A percentile compares a stretch with the other conserved stretches of the same genome.
These are phyloP conservation scores for Cetraspora pellucida DNA, from an alignment of 192 early-diverging fungal species.

Conservation along the genomic window DNA sequence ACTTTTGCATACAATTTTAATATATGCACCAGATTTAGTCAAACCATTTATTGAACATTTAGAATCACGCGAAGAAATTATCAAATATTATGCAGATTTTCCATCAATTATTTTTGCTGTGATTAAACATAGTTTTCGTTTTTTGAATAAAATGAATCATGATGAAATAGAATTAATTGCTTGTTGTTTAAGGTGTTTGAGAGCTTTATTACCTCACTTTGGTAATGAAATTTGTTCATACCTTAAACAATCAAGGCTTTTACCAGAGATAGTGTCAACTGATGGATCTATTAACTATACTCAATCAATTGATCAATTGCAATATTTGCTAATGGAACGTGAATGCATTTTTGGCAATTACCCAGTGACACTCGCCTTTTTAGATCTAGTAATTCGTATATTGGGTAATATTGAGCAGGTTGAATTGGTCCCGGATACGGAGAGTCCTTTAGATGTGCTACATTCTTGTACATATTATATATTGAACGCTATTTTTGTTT, in stretches of 20 bases:
- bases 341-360: slow-evolving; percentile 43
- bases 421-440: not conserved
- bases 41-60: not conserved
- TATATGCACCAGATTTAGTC: not conserved
- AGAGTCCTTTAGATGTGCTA: slow-evolving; percentile 33
- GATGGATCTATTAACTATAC: not conserved
- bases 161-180: not conserved
- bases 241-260: slow-evolving; percentile 9
- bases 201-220: slow-evolving; percentile 10
- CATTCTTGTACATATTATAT: slow-evolving; percentile 45
- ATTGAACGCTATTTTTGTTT: slow-evolving; percentile 41
- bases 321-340: not conserved
- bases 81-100: not conserved
- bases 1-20: slow-evolving; percentile 8
- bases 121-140: not conserved
- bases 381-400: slow-evolving; percentile 37
- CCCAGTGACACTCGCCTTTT: slow-evolving; percentile 41
- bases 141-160: not conserved
- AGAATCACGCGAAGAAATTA: not conserved
- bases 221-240: not conserved
- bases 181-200: not conserved
- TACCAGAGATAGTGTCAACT: not conserved
- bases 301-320: slow-evolving; percentile 2
- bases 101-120: slow-evolving; percentile 4
- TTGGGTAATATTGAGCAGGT: not conserved